Conservation (phyloP, 2,329 filamentous ascomycete genomes). For the Colletotrichum cordylinicola region DNA sequence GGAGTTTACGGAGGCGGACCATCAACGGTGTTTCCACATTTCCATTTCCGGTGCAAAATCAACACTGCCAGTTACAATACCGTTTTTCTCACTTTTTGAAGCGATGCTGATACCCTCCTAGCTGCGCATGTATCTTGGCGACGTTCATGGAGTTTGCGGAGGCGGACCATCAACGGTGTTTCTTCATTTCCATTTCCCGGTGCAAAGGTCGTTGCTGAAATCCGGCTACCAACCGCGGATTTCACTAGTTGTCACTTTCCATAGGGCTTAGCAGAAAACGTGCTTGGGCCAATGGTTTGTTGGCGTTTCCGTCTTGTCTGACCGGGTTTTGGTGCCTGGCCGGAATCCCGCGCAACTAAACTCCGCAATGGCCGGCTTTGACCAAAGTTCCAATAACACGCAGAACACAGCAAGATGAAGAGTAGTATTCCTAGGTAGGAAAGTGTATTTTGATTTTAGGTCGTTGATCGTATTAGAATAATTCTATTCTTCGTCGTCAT, state of each 20-base stretch:
- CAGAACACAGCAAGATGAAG: no score
- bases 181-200: background rate
- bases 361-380: background rate
- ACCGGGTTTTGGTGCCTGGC: background rate
- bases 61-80: no score
- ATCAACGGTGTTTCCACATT: background rate
- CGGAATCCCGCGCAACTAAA: background rate
- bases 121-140: background rate
- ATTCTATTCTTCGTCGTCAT: background rate
- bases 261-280: background rate
- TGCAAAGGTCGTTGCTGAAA: background rate
- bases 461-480: background rate
- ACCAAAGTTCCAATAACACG: background rate
- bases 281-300: background rate
- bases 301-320: background rate
- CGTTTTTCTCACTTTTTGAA: accelerated
- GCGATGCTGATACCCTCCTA: no score
- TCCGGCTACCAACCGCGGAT: background rate
- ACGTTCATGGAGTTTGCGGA: background rate
- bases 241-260: background rate
- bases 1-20: background rate
- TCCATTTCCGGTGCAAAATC: background rate
- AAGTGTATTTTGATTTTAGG: background rate
- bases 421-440: no score
- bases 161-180: background rate